These are phyloP conservation scores for Laguncularia racemosa DNA, from an alignment of 345 rosid genomes.

Conservation along the genomic window DNA sequence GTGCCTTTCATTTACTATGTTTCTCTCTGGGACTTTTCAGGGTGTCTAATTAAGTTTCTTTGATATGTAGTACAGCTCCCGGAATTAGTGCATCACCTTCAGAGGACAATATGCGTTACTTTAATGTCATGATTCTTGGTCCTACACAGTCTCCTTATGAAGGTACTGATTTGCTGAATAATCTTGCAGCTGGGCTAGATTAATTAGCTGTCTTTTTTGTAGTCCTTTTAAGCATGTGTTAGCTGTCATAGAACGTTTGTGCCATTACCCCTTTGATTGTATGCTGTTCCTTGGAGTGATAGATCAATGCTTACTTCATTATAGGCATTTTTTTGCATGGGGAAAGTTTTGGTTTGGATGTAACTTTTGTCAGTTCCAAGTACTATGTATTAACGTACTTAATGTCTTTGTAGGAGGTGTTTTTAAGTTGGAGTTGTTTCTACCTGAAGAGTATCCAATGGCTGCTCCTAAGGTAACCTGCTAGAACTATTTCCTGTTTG, in stretches of 20 bases:
- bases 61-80: constrained; percentile 55
- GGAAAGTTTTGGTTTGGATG: too few relatives aligned
- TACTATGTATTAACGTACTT: constrained; percentile 4
- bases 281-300: too few relatives aligned
- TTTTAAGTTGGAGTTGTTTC: constrained; percentile 96
- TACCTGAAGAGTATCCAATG: constrained; percentile 99
- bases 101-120: constrained; percentile 92
- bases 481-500: background rate
- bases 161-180: constrained; percentile 37
- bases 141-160: constrained; percentile 95
- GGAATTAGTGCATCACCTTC: constrained; percentile 98
- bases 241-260: too few relatives aligned
- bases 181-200: background rate
- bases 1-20: too few relatives aligned
- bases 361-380: too few relatives aligned
- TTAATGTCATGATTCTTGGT: constrained; percentile 96
- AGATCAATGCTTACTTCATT: too few relatives aligned
- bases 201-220: too few relatives aligned
- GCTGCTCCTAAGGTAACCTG: constrained; percentile 90
- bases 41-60: constrained; percentile 2
- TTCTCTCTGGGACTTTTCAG: too few relatives aligned
- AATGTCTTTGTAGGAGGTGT: constrained; percentile 64
- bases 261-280: too few relatives aligned
- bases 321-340: too few relatives aligned
- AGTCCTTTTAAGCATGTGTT: too few relatives aligned